These are phyloP conservation scores for Bruguiera parviflora DNA, from an alignment of 345 rosid genomes.

Conservation along the genomic window DNA sequence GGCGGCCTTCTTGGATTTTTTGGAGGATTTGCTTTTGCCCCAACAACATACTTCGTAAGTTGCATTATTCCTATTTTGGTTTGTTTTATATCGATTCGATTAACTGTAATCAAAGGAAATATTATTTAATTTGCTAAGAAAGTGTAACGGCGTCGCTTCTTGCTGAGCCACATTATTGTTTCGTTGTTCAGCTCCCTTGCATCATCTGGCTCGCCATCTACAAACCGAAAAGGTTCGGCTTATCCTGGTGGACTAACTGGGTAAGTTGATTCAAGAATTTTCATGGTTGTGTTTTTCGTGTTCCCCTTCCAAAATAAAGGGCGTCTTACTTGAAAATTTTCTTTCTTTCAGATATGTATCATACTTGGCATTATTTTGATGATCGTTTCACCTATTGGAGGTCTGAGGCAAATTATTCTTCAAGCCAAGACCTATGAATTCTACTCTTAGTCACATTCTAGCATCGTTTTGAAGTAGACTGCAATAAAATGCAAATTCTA, in stretches of 20 bases:
- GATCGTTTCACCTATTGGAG: slow-evolving; percentile 30
- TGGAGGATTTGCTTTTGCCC: slow-evolving; percentile 36
- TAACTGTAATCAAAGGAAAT: neutral
- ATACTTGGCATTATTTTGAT: slow-evolving; percentile 20
- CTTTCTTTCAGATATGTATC: slow-evolving; percentile 22
- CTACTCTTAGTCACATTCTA: slow-evolving; percentile 10
- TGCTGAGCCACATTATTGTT: neutral
- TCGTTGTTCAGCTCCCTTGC: slow-evolving; percentile 26
- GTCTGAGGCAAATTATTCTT: slow-evolving; percentile 23
- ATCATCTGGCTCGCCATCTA: slow-evolving; percentile 28
- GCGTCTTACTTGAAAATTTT: neutral
- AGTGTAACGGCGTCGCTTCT: too few species aligned
- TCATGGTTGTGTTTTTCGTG: neutral
- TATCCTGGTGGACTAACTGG: slow-evolving; percentile 35
- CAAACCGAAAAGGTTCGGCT: slow-evolving; percentile 25
- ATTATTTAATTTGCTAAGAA: neutral
- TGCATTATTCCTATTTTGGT: neutral
- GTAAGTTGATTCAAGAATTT: slow-evolving; percentile 7
- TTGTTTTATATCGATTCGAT: neutral
- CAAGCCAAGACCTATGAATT: slow-evolving; percentile 23
- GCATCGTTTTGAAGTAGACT: neutral
- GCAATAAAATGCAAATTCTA: neutral
- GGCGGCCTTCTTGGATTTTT: slow-evolving; percentile 27
- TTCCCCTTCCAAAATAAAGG: neutral
- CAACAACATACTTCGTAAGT: slow-evolving; percentile 34